A percentile compares a stretch with the other conserved stretches of the same genome.
phyloP scores from a whole-genome alignment of 169 alveolate species.

The Plasmodium berghei region DNA sequence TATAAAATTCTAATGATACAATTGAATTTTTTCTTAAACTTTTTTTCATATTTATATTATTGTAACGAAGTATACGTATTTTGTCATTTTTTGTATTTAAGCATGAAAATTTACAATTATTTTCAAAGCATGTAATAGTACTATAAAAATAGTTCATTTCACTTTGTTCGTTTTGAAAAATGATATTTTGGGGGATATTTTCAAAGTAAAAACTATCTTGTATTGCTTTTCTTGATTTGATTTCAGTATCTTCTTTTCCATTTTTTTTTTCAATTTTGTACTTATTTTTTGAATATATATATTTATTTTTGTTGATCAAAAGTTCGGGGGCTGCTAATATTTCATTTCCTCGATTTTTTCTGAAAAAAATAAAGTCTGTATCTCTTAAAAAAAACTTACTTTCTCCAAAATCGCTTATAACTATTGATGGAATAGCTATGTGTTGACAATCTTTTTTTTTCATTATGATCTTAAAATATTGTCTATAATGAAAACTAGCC shows the following conservation, averaged over 20 bases:
- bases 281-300: neutral
- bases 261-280: neutral
- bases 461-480: neutral
- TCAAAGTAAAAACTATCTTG: neutral
- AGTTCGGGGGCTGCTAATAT: constrained; percentile 52
- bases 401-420: constrained; percentile 71
- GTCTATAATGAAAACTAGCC: too few species aligned
- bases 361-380: constrained; percentile 56
- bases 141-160: too few species aligned
- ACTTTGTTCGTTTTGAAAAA: neutral
- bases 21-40: too few species aligned
- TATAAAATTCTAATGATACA: constrained; percentile 5
- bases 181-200: too few species aligned
- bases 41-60: neutral
- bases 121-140: too few species aligned
- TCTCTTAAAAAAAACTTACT: constrained; percentile 52
- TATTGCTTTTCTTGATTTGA: neutral
- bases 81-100: too few species aligned
- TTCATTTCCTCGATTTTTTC: constrained; percentile 68
- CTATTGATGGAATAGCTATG: constrained; percentile 16
- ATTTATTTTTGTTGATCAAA: neutral
- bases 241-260: neutral
- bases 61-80: neutral
- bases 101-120: neutral
- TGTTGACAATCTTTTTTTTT: neutral